Percentiles rank a stretch among this genome's conserved stretches.
Evolutionary conservation across 2,329 filamentous ascomycete species (phyloP).

Genomic region (Colletotrichum noveboracense): DNA sequence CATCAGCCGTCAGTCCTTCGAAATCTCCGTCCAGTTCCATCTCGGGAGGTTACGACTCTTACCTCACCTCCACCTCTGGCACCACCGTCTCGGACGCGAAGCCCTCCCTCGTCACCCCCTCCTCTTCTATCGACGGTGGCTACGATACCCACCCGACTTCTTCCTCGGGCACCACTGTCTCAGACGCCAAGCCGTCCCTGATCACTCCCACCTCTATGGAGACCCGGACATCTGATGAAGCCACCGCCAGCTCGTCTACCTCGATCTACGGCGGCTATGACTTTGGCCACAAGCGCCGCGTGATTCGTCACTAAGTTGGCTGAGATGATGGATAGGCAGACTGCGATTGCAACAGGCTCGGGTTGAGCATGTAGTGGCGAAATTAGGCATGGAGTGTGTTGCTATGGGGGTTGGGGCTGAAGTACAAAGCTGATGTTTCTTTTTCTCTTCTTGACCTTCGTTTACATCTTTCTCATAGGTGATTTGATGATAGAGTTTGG

Average conservation of each 20-base stretch:
- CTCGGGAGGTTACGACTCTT: neutral
- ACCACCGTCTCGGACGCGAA: neutral
- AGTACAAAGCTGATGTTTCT: constrained; percentile 2
- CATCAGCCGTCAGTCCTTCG: neutral
- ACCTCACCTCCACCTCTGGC: neutral
- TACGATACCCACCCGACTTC: neutral
- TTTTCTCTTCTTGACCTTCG: constrained; percentile 17
- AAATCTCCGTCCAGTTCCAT: neutral
- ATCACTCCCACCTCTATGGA: neutral
- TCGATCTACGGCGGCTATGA: neutral
- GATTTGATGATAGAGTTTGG: neutral
- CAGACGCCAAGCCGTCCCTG: neutral
- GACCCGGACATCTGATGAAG: neutral
- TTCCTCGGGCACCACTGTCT: neutral
- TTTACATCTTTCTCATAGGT: neutral
- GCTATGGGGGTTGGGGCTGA: neutral
- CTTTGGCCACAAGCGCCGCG: neutral
- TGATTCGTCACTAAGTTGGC: neutral
- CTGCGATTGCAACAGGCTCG: accelerated
- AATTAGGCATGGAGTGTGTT: too few species aligned
- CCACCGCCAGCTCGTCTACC: neutral
- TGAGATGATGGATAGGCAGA: accelerated
- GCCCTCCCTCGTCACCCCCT: neutral
- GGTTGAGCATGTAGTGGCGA: too few species aligned
- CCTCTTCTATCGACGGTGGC: neutral